Percentiles rank a stretch among this genome's conserved stretches.
Conservation (phyloP, 257 asterid genomes). For the Pogostemon cablin region DNA sequence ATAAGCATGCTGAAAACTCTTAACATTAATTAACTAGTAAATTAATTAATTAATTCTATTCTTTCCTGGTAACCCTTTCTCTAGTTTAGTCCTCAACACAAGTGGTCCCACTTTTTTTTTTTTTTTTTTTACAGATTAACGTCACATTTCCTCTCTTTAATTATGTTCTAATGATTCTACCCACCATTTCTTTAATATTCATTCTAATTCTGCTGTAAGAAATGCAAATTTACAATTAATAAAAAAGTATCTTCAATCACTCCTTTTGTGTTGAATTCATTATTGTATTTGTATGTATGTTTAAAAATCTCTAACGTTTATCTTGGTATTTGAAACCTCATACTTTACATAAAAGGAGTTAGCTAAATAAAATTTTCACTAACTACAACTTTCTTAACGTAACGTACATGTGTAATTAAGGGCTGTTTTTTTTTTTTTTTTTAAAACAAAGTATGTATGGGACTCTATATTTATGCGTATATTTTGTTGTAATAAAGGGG, state of each 20-base stretch:
- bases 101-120: slow-evolving; percentile 31
- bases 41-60: slow-evolving; percentile 4
- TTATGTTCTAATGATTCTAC: slow-evolving; percentile 29
- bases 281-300: not conserved
- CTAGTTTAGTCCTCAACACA: not conserved
- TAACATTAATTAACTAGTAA: not conserved
- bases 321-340: not conserved
- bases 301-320: not conserved
- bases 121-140: slow-evolving; percentile 27
- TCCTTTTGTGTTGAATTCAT: no score
- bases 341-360: not conserved
- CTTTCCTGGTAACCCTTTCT: slow-evolving; percentile 12
- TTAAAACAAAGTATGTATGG: no score
- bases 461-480: not conserved
- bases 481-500: not conserved
- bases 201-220: no score
- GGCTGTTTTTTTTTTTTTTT: not conserved
- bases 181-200: slow-evolving; percentile 18
- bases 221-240: no score
- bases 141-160: slow-evolving; percentile 33
- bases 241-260: no score
- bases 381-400: not conserved
- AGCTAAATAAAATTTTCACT: not conserved
- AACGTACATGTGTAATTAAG: not conserved
- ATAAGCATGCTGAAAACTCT: slow-evolving; percentile 23